Base-by-base conservation (phyloP, 2,329 filamentous ascomycete species). In the Gnomoniopsis sp. region DNA sequence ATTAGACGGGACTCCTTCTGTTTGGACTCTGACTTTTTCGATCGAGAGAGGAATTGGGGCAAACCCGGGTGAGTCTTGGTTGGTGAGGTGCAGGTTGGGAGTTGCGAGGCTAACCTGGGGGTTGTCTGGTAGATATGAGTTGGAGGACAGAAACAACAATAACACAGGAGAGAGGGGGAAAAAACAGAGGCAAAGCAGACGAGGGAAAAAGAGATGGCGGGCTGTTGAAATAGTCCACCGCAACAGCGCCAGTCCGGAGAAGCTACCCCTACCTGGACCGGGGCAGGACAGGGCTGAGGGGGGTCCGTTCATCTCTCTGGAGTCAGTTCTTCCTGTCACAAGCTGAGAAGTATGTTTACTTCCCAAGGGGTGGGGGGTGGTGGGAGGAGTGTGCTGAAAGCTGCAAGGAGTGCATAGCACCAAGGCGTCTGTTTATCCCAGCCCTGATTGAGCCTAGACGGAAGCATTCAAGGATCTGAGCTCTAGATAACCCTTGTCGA, bases 1-100 rank as follows among this genome's bases (percentile, higher is more conserved):
- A 68, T 69, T 63, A 61, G 61, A 64, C 62, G 61, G 60, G 67
- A 65, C 68, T 69, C 67, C 66, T 70, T 70, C 67, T 70, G 34
- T 54, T 48, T 58, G 63, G 61, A 59, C 61, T 65, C 65, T 69
- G 66, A 64, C 67, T 62, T 70, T n/a, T 67, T 69, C 64, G 66
- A 68, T 69, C 65, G 66, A 67, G 57, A 63, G 53, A 49, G 43
- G 55, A 54, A 49, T 17, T 12, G 46, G 51, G 51, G 52, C 58
- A 60, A 53, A 60, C 50, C 55, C 62, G 51, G 46, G 61, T 59
- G 65, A 67, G 64, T 65, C 17, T 15, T 12, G 67, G 69, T 66
- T 66, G 65, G 66, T 66, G 64, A 67, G 68, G 68, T 67, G 63
- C 66, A 62, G 58, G 63, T 23, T 50, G 63, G 58, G 64, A 62